Base-by-base conservation (phyloP, 2,329 filamentous ascomycete genomes). In the Fusarium sp. region DNA sequence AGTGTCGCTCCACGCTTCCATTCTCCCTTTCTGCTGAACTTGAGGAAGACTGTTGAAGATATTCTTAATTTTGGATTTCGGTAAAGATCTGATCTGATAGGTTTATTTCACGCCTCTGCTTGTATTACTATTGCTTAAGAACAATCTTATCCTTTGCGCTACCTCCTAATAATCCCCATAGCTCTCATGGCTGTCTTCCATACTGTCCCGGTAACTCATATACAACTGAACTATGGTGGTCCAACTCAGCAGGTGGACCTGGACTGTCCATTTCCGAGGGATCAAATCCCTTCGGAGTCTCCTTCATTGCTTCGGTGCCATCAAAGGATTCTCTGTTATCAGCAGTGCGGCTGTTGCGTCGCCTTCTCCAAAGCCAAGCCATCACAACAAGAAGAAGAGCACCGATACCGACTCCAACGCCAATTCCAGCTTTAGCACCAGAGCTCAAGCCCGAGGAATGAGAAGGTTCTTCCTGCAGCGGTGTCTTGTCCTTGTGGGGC, bases 151-250 rank as follows among this genome's bases (percentile, higher is more conserved):
- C 6, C 3, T 13, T 13, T 32, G 6, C 8, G 19, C 43, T 20
- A 32, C 7, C 13, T 14, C 13, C 26, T 2, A 10, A 11, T 8
- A 15, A 20, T 6, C 13, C 15, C 4, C 10, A 37, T 28, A 33
- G 9, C 14, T 6, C 17, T 6, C 9, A 47, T 26, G 13, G 15
- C 10, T n/a, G 14, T 26, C 43, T 28, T 11, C 22, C 11, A 22
- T 54, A 24, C 20, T 54, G 51, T n/a, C 20, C 51, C 10, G 51
- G 51, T 11, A 54, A 28, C 43, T 54, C 43, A 7, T 54, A 49
- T 11, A 54, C 22, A 14, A 15, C 51, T 4, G 51, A 49, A 17
- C 35, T 22, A 8, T 26, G 43, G n/a, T 49, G 43, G n/a, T 45
- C 46, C 22, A 54, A 28, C 10, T 54, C 51, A 8, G 43, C 51